phyloP scores from a whole-genome alignment of 2,329 filamentous ascomycete genomes.

The Aspergillus alliaceus region DNA sequence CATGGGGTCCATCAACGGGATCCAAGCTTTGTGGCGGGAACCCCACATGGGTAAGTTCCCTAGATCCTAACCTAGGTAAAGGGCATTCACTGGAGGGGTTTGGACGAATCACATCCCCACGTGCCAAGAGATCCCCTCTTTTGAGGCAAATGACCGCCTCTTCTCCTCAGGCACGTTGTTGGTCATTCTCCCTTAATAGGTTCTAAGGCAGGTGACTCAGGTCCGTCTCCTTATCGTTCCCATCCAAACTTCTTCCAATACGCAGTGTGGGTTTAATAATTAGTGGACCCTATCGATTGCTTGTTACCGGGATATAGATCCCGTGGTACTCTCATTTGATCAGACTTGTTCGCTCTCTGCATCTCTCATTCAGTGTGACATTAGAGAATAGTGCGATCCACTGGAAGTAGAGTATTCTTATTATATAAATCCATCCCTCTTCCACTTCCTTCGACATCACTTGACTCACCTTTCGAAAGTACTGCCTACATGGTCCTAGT shows the following conservation, averaged over 20 bases:
- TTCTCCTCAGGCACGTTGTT: conserved; percentile 18
- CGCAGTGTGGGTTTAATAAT: not conserved
- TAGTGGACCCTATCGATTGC: not conserved
- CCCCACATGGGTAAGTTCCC: not conserved
- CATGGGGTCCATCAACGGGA: no score
- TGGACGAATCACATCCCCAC: conserved; percentile 19
- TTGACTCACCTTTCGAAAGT: not conserved
- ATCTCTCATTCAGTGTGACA: not conserved
- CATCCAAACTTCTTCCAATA: no score
- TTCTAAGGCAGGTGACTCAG: conserved; percentile 16
- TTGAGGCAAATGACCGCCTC: conserved; percentile 12
- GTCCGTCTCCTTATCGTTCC: no score
- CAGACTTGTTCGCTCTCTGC: not conserved
- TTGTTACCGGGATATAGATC: not conserved
- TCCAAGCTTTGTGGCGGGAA: conserved; percentile 16
- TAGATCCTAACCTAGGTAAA: not conserved
- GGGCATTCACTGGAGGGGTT: not conserved
- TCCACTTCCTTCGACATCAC: not conserved
- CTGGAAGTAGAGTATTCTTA: not conserved
- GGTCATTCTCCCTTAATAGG: conserved; percentile 21
- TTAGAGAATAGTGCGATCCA: not conserved
- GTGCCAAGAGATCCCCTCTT: conserved; percentile 19
- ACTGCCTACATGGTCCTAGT: not conserved
- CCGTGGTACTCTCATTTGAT: not conserved
- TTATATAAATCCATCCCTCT: not conserved